Percentiles rank a stretch among this genome's conserved stretches.
Conservation (phyloP, 306 rosid species). For the Begonia masoniana region DNA sequence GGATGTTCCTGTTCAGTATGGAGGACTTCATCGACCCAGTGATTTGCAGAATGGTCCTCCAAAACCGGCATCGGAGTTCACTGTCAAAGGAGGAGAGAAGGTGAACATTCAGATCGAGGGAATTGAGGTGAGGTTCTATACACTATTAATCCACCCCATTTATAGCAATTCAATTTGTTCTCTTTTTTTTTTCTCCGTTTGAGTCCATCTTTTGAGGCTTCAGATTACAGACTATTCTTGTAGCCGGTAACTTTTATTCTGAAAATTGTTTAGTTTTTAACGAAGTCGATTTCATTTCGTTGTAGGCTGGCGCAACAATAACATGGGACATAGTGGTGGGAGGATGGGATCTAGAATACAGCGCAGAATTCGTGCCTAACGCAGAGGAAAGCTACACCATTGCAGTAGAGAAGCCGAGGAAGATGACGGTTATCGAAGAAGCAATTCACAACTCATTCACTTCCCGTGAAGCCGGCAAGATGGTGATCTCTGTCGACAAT, state of each 20-base stretch:
- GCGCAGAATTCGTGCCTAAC: conserved; percentile 74
- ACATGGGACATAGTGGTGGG: conserved; percentile 96
- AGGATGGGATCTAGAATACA: conserved; percentile 92
- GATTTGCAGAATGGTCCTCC: conserved; percentile 75
- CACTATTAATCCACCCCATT: neutral
- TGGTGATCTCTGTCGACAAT: conserved; percentile 85
- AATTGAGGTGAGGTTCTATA: conserved; percentile 48
- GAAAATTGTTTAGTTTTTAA: neutral
- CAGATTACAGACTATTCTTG: too few relatives aligned
- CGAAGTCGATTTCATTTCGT: neutral
- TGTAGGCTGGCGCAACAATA: conserved; percentile 75
- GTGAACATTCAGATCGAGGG: conserved; percentile 97
- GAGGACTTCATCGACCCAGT: conserved; percentile 60
- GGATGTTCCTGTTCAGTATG: conserved; percentile 87
- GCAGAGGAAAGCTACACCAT: conserved; percentile 74
- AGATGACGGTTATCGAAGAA: conserved; percentile 43
- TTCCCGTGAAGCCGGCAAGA: conserved; percentile 47
- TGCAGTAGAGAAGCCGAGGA: conserved; percentile 68
- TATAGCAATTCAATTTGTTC: neutral
- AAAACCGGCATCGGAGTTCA: conserved; percentile 89
- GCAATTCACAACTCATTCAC: conserved; percentile 81
- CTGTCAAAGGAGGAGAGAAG: conserved; percentile 90
- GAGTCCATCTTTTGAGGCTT: too few relatives aligned
- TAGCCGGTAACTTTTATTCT: neutral
- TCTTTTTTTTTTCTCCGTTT: neutral